Conservation (phyloP, 176 grass and related monocot species). For the Canna indica region DNA sequence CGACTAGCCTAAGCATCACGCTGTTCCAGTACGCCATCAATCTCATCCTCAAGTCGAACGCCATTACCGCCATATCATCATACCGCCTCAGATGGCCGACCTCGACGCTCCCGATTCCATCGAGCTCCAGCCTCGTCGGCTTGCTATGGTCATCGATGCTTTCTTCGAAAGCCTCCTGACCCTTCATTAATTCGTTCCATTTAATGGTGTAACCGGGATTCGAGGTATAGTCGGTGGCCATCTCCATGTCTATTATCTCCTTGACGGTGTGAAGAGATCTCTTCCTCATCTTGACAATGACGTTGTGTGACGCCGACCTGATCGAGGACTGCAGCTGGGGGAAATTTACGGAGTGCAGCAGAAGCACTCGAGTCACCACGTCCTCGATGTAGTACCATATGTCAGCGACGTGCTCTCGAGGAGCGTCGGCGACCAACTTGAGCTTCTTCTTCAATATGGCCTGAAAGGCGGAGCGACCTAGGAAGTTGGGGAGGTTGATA, state of each 20-base stretch:
- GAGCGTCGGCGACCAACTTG: neutral
- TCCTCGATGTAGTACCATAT: conserved; percentile 36
- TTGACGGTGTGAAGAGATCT: neutral
- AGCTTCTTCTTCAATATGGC: conserved; percentile 29
- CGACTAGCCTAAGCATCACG: conserved; percentile 34
- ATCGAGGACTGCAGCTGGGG: conserved; percentile 30
- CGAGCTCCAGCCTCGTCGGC: conserved; percentile 2
- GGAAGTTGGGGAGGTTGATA: conserved; percentile 39
- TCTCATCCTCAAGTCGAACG: conserved; percentile 41
- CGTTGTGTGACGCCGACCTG: conserved; percentile 19
- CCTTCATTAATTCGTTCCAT: neutral
- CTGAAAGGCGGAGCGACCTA: conserved; percentile 15
- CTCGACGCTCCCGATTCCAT: conserved; percentile 25
- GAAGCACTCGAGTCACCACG: neutral
- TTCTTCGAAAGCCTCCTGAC: no score
- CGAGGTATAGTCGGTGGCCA: no score
- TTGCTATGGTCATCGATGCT: no score
- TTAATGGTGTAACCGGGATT: no score
- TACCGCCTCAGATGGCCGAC: conserved; percentile 25
- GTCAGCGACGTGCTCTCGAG: conserved; percentile 1
- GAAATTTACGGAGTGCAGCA: conserved; percentile 4
- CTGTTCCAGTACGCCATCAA: conserved; percentile 40
- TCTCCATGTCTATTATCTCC: no score
- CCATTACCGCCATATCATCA: neutral
- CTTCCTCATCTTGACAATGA: conserved; percentile 28